Evolutionary conservation across 371 early-diverging fungal species (phyloP).

Genomic region (Chytridium lagenaria): DNA sequence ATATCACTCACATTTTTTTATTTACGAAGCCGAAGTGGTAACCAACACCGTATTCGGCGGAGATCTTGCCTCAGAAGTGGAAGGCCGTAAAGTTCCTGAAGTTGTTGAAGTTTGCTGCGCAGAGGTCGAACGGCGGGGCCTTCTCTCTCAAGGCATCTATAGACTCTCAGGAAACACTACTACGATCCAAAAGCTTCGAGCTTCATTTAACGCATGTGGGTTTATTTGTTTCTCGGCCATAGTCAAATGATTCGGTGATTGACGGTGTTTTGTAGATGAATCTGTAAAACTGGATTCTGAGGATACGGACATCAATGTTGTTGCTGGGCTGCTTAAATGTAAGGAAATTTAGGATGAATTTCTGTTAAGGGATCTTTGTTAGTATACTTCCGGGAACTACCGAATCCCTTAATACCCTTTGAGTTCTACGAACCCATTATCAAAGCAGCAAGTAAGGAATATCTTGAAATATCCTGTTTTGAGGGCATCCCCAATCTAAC

Average conservation of each 20-base stretch:
- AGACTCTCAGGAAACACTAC: slow-evolving; percentile 80
- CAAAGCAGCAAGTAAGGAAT: slow-evolving; percentile 74
- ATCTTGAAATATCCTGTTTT: not conserved
- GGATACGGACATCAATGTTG: slow-evolving; percentile 72
- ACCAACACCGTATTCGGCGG: slow-evolving; percentile 72
- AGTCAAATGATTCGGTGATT: not conserved
- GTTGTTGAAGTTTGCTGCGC: slow-evolving; percentile 70
- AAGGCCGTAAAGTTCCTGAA: slow-evolving; percentile 61
- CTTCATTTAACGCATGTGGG: slow-evolving; percentile 65
- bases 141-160: slow-evolving; percentile 78
- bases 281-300: slow-evolving; percentile 50
- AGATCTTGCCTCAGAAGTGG: slow-evolving; percentile 43
- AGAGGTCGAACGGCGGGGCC: slow-evolving; percentile 71
- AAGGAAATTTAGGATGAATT: not conserved
- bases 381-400: slow-evolving; percentile 82
- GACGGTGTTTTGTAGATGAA: slow-evolving; percentile 36
- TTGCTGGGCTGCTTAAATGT: slow-evolving; percentile 76
- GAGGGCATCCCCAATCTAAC: not conserved
- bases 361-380: not conserved
- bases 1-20: not conserved
- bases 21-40: slow-evolving; percentile 6
- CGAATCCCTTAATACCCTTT: slow-evolving; percentile 77
- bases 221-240: not conserved
- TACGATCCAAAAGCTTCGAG: slow-evolving; percentile 69
- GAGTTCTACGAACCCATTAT: slow-evolving; percentile 80